phyloP scores from a whole-genome alignment of 805 yeast genomes.

The Ogataea angusta region DNA sequence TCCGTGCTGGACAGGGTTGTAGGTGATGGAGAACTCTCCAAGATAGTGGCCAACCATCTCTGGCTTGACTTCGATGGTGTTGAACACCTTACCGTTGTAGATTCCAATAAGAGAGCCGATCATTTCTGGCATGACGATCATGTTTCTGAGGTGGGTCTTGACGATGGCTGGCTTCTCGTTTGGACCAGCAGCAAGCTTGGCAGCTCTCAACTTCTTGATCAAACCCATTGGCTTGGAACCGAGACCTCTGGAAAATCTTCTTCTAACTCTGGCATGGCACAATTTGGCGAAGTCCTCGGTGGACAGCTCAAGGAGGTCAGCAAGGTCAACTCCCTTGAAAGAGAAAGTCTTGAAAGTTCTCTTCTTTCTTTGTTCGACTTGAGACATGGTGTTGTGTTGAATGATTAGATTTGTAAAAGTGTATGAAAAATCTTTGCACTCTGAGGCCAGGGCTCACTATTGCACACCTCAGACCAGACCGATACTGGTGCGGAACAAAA shows the following conservation, averaged over 20 bases:
- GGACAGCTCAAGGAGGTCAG: conserved; percentile 87
- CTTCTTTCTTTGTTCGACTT: conserved; percentile 66
- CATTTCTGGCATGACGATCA: conserved; percentile 99
- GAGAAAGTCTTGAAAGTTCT: conserved; percentile 95
- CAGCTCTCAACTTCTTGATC: conserved; percentile 96
- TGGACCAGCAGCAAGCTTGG: conserved; percentile 83
- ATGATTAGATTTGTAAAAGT: conserved; percentile 5
- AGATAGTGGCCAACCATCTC: conserved; percentile 99
- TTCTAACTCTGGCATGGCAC: conserved; percentile 98
- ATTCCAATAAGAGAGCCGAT: conserved; percentile 98
- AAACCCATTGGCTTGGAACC: conserved; percentile 93
- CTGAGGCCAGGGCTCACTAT: conserved; percentile 8
- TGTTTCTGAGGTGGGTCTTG: conserved; percentile 99
- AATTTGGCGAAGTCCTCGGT: conserved; percentile 96
- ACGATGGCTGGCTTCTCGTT: conserved; percentile 97
- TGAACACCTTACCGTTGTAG: conserved; percentile 99
- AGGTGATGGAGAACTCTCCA: conserved; percentile 99
- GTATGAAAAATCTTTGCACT: conserved; percentile 12
- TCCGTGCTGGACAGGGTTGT: conserved; percentile 99
- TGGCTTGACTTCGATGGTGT: conserved; percentile 97
- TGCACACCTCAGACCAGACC: conserved; percentile 8
- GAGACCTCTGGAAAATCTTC: conserved; percentile 98
- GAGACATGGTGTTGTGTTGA: conserved; percentile 26
- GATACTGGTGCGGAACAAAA: background rate
- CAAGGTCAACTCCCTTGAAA: conserved; percentile 98